Evolutionary conservation across 768 basidiomycete genomes (phyloP).

Genomic region (Phylloporus sp.): DNA sequence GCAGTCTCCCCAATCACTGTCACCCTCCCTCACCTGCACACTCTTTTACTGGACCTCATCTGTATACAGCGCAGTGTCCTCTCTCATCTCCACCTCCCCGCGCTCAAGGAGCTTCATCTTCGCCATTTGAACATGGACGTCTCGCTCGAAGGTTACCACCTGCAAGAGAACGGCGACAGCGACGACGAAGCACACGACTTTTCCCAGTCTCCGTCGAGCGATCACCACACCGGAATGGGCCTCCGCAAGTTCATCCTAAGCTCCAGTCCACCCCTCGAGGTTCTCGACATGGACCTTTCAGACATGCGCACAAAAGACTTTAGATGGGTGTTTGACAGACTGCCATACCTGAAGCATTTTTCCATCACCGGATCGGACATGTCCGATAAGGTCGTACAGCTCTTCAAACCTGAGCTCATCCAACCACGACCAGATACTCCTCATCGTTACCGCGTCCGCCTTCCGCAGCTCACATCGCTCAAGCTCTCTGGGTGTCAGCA

Average conservation of each 20-base stretch:
- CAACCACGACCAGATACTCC: conserved; percentile 6
- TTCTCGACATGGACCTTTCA: conserved; percentile 75
- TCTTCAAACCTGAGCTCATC: conserved; percentile 45
- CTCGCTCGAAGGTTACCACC: conserved; percentile 28
- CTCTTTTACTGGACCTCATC: conserved; percentile 52
- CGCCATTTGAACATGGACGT: conserved; percentile 66
- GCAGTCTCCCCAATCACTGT: conserved; percentile 37
- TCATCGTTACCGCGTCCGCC: conserved; percentile 37
- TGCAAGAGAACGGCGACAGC: conserved; percentile 59
- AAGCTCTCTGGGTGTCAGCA: conserved; percentile 61
- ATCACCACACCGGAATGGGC: conserved; percentile 79
- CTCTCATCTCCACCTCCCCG: conserved; percentile 59
- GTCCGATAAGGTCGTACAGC: conserved; percentile 65
- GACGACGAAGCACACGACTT: conserved; percentile 72
- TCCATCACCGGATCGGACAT: conserved; percentile 77
- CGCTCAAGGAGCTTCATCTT: conserved; percentile 57
- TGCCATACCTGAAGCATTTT: conserved; percentile 56
- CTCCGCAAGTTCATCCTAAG: conserved; percentile 60
- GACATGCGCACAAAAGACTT: conserved; percentile 87
- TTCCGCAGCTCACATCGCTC: conserved; percentile 53
- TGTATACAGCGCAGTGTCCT: conserved; percentile 64
- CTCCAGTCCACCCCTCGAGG: conserved; percentile 57
- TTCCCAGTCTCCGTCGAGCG: conserved; percentile 74
- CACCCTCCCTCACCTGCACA: conserved; percentile 55
- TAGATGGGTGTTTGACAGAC: conserved; percentile 56